A percentile compares a stretch with the other conserved stretches of the same genome.
phyloP scores from a whole-genome alignment of 257 asterid species.

The Mentha longifolia region DNA sequence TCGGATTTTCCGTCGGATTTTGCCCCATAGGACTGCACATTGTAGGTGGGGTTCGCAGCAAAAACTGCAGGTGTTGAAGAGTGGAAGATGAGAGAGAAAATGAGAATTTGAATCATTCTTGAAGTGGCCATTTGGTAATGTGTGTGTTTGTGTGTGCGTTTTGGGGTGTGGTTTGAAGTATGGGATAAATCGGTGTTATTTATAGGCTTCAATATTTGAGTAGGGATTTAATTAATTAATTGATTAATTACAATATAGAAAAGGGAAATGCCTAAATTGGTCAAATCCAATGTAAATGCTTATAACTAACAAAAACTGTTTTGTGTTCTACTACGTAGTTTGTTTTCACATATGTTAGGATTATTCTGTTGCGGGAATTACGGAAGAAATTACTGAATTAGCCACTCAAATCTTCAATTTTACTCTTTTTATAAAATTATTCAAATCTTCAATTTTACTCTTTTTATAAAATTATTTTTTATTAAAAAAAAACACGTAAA shows the following conservation, averaged over 20 bases:
- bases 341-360: constrained; percentile 2
- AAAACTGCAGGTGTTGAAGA: constrained; percentile 9
- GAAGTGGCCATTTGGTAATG: constrained; percentile 21
- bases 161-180: constrained; percentile 2
- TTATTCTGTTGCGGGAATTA: constrained; percentile 20
- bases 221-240: not conserved
- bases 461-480: too few species aligned
- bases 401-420: too few species aligned
- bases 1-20: constrained; percentile 49
- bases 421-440: too few species aligned
- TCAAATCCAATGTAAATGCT: constrained; percentile 13
- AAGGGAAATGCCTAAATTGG: constrained; percentile 5
- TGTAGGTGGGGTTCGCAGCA: constrained; percentile 40
- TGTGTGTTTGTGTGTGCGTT: too few species aligned
- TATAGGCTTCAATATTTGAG: constrained; percentile 19
- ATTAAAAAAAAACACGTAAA: too few species aligned
- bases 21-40: constrained; percentile 48
- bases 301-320: constrained; percentile 34
- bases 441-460: too few species aligned
- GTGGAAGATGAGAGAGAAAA: constrained; percentile 23
- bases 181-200: constrained; percentile 18
- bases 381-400: too few species aligned
- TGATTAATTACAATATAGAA: too few species aligned
- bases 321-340: constrained; percentile 8
- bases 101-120: constrained; percentile 25